Conservation (phyloP, 352 stramenopile species). For the Phytophthora citricola region DNA sequence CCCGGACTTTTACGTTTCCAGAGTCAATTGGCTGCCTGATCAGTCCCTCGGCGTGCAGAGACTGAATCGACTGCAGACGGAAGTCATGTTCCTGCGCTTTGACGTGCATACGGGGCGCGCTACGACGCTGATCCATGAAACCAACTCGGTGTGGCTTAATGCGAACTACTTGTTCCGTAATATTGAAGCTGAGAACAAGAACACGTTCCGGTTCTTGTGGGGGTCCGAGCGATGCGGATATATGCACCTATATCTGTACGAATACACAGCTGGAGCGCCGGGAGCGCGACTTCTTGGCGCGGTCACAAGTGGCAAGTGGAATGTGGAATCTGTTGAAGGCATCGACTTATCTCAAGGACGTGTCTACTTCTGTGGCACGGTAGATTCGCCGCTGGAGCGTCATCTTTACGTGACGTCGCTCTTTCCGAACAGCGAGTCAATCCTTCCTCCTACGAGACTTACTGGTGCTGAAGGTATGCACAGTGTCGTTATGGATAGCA, state of each 20-base stretch:
- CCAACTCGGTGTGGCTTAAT: slow-evolving; percentile 95
- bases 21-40: slow-evolving; percentile 95
- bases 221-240: slow-evolving; percentile 94
- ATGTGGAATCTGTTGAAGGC: slow-evolving; percentile 85
- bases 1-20: slow-evolving; percentile 91
- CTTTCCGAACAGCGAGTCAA: slow-evolving; percentile 47
- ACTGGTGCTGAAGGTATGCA: slow-evolving; percentile 89
- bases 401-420: slow-evolving; percentile 91
- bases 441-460: slow-evolving; percentile 64
- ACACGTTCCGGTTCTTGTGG: slow-evolving; percentile 96
- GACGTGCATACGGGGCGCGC: slow-evolving; percentile 71
- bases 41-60: slow-evolving; percentile 92
- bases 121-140: slow-evolving; percentile 90
- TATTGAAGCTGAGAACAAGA: slow-evolving; percentile 78
- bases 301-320: slow-evolving; percentile 74
- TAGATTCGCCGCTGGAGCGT: slow-evolving; percentile 89
- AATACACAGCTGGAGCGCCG: slow-evolving; percentile 61
- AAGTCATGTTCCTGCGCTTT: slow-evolving; percentile 80
- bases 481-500: slow-evolving; percentile 90
- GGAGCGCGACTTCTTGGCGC: slow-evolving; percentile 57
- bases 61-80: slow-evolving; percentile 84
- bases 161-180: slow-evolving; percentile 94
- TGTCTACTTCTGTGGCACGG: slow-evolving; percentile 91
- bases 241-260: slow-evolving; percentile 97
- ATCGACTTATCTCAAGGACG: slow-evolving; percentile 81